These are phyloP conservation scores for Zygoascus meyerae DNA, from an alignment of 1,139 yeast genomes.

Conservation along the genomic window DNA sequence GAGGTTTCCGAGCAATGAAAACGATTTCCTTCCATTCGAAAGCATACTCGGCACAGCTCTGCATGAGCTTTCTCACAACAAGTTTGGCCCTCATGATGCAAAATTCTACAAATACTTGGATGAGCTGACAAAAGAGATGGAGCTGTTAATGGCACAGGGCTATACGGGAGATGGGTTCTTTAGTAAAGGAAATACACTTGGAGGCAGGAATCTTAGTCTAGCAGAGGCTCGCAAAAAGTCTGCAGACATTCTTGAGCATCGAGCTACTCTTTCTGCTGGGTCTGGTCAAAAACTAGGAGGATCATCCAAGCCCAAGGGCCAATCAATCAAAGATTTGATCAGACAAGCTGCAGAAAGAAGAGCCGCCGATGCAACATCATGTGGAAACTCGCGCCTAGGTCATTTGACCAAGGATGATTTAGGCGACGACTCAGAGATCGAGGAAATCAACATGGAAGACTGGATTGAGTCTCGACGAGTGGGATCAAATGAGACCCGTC, in stretches of 20 bases:
- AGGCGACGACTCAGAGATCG: constrained; percentile 16
- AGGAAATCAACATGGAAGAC: constrained; percentile 9
- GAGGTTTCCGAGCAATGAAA: constrained; percentile 52
- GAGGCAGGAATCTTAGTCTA: constrained; percentile 15
- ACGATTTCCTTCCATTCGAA: constrained; percentile 58
- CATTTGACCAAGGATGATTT: constrained; percentile 13
- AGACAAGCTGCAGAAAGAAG: constrained; percentile 67
- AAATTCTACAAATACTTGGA: constrained; percentile 63
- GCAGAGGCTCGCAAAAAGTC: constrained; percentile 19
- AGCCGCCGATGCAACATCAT: constrained; percentile 51
- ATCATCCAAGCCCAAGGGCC: constrained; percentile 15
- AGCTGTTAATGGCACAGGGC: constrained; percentile 46
- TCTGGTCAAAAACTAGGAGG: constrained; percentile 27
- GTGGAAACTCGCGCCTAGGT: constrained; percentile 29
- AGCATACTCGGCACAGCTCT: constrained; percentile 75
- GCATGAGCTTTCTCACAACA: constrained; percentile 83
- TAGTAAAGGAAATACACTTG: constrained; percentile 49
- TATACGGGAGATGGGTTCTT: constrained; percentile 38
- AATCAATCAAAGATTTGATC: constrained; percentile 44
- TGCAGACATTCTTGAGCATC: constrained; percentile 17
- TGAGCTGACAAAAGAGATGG: constrained; percentile 53
- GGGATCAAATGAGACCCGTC: neutral
- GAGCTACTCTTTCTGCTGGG: constrained; percentile 19
- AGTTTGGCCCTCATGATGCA: constrained; percentile 73
- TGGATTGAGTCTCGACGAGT: neutral